Base-by-base conservation (phyloP, 176 grass and related monocot species). In the Oryza punctata region DNA sequence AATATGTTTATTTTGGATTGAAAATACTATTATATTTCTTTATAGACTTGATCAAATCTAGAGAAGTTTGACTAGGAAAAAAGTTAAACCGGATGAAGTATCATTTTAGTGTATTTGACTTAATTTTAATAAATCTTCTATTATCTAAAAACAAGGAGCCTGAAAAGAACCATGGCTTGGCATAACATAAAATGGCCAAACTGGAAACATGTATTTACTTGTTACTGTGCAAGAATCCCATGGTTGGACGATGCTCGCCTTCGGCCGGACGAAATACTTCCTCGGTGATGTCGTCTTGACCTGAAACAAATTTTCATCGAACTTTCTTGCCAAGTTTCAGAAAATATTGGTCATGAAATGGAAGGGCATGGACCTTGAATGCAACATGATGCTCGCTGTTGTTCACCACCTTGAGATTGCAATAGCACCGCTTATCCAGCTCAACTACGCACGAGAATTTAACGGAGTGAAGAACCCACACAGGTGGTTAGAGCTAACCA, bases 361-460 rank as follows among this genome's bases (percentile, higher is more conserved):
- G 63, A 13, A 40, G 18, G 24, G 6, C 21, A 83, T 32, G 67
- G 70, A 98, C 96, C 96, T 98, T 98, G 85, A 98, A 98, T 32
- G 96, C 96, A 33, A 95, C 93, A 87, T 98, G 89, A 78, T 92
- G 91, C 79, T 98, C 93, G 76, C 93, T 98, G 69, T 98, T 98
- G 91, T 98, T 98, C 63, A 95, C 91, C 78, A 98, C 87, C 89
- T 98, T 98, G 73, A 98, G 87, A 89, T 95, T 98, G 83, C 96
- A 95, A 82, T 89, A 91, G 82, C 91, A 98, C 45, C 89, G 85
- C 69, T 91, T 98, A 19, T 98, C 96, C 80, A 98, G 87, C 91
- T 98, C 96, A 80, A 98, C 96, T 98, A n/a, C 38, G 32, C 74
- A 80, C 30, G 54, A 81, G 60, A 87, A 86, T 87, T 82, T 28